Base-by-base conservation (phyloP, 2,329 filamentous ascomycete species). In the Cladobotryum protrusum region DNA sequence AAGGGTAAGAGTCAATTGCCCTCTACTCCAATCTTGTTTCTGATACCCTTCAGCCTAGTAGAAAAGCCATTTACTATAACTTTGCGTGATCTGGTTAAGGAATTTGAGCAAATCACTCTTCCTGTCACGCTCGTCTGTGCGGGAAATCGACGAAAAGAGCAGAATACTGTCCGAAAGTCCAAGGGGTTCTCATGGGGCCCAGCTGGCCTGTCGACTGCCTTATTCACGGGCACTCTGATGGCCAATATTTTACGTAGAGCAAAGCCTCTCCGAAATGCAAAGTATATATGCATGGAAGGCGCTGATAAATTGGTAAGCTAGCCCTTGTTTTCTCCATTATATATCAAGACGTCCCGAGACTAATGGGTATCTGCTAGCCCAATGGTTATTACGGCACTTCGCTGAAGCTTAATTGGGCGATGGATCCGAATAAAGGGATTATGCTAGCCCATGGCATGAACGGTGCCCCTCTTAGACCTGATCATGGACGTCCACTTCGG, bases 101-200 rank as follows among this genome's bases (percentile, higher is more conserved):
- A 87, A 8, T 95, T 86, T 59, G 83, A 91, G 48, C 88, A 95
- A 63, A 78, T 89, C 20, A 96, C 90, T 3, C 87, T 87, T 51
- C 91, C 91, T 0, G 78, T 96, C 52, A 96, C 91, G 0, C 78
- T 96, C 1, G 90, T 96, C 18, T 96, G 91, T 65, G 91, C 91
- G 4, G 91, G 91, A 1, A 96, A 96, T 66, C 78, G 91, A 52
- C 80, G 91, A 32, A 96, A 96, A 69, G 91, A 96, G 68, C 91
- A 96, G 63, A 96, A 96, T 58, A 76, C 89, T 46, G 87, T 96
- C 3, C 79, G 89, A 14, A 96, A 96, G 66, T 89, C 87, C 1
- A 95, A 96, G 60, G 91, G 91, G 0, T 96, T 96, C 70, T 95
- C 89, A 2, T 96, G 91, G 91, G 91, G 91, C 34, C 76, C 91